These are phyloP conservation scores for Leccinellum luteum DNA, from an alignment of 768 basidiomycete genomes.

Conservation along the genomic window DNA sequence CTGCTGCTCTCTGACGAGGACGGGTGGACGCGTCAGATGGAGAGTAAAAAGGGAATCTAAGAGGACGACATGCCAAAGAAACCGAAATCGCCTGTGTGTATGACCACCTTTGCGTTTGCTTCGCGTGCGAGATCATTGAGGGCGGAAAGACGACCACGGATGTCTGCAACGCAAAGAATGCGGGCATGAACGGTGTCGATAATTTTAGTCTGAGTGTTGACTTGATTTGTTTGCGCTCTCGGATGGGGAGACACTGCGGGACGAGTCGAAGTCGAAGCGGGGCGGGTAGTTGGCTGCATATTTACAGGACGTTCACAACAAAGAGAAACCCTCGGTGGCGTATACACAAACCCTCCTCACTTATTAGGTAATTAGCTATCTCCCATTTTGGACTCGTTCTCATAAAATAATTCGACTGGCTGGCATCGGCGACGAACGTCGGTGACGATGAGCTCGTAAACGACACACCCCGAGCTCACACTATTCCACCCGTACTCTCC, in stretches of 20 bases:
- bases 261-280: constrained; percentile 59
- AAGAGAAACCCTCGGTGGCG: constrained; percentile 9
- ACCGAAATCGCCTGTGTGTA: constrained; percentile 99
- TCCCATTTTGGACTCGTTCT: constrained; percentile 9
- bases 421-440: constrained; percentile 16
- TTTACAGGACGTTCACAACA: constrained; percentile 17
- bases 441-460: constrained; percentile 26
- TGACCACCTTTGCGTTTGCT: constrained; percentile 85
- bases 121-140: constrained; percentile 91
- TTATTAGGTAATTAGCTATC: constrained; percentile 30
- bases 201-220: constrained; percentile 77
- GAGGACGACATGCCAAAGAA: constrained; percentile 71
- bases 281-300: constrained; percentile 58
- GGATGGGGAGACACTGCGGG: constrained; percentile 57
- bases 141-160: constrained; percentile 80
- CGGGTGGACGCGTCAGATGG: constrained; percentile 18
- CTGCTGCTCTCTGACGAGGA: constrained; percentile 61
- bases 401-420: constrained; percentile 18
- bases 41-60: background rate
- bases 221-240: constrained; percentile 39
- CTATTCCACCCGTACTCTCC: constrained; percentile 1
- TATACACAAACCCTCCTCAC: background rate
- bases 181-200: constrained; percentile 80
- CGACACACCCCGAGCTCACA: constrained; percentile 13
- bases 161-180: constrained; percentile 94